Conservation (phyloP, 2,329 filamentous ascomycete genomes). For the Hymenoscyphus infarciens region DNA sequence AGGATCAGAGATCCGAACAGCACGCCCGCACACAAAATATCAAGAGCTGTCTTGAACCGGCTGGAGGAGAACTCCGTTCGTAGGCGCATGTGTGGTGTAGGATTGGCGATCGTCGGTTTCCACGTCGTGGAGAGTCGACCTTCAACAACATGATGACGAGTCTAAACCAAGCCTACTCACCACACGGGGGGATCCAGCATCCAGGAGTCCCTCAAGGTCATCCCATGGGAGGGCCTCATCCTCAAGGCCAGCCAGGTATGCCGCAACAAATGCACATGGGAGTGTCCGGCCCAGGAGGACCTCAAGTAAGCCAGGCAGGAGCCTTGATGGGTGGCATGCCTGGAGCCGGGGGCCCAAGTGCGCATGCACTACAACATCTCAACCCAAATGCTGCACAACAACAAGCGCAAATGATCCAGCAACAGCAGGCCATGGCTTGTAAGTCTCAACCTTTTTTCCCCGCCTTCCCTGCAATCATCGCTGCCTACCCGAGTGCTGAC, state of each 20-base stretch:
- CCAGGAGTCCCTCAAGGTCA: constrained; percentile 61
- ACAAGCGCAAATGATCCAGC: constrained; percentile 39
- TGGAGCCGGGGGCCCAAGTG: constrained; percentile 53
- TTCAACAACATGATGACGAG: constrained; percentile 64
- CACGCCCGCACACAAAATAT: background rate
- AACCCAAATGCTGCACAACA: constrained; percentile 45
- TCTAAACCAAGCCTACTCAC: constrained; percentile 63
- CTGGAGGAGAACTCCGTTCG: constrained; percentile 34
- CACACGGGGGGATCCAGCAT: constrained; percentile 71
- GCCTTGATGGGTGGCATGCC: constrained; percentile 76
- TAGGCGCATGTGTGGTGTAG: constrained; percentile 30
- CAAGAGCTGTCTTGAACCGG: constrained; percentile 41
- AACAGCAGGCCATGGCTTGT: constrained; percentile 28
- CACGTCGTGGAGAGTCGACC: constrained; percentile 51
- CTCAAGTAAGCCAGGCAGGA: constrained; percentile 65
- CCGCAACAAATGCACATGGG: constrained; percentile 71
- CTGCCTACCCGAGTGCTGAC: constrained; percentile 20
- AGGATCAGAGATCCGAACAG: background rate
- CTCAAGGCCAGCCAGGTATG: constrained; percentile 65
- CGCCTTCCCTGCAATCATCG: background rate
- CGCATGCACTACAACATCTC: constrained; percentile 69
- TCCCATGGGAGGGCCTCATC: constrained; percentile 51
- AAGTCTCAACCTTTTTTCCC: constrained; percentile 18
- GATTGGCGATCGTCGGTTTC: constrained; percentile 48
- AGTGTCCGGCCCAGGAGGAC: constrained; percentile 65